These are phyloP conservation scores for Cyberlindnera veronae DNA, from an alignment of 805 yeast genomes.

Conservation along the genomic window DNA sequence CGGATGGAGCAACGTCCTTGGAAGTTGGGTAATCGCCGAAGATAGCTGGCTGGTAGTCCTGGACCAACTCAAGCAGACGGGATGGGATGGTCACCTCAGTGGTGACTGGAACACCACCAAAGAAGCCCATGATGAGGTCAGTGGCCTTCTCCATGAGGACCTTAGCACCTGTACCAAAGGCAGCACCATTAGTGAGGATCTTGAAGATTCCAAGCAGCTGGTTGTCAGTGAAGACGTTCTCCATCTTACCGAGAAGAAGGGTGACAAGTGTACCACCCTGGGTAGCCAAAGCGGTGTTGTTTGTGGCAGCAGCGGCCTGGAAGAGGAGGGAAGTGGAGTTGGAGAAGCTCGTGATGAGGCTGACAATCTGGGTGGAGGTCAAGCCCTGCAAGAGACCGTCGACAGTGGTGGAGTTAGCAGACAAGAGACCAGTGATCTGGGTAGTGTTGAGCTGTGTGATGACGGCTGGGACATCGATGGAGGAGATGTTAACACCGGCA, in stretches of 20 bases:
- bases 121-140: constrained; percentile 19
- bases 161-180: constrained; percentile 27
- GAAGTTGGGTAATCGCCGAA: constrained; percentile 61
- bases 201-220: constrained; percentile 26
- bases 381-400: constrained; percentile 19
- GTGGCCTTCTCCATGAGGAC: constrained; percentile 19
- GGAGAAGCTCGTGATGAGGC: constrained; percentile 20
- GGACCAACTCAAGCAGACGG: constrained; percentile 18
- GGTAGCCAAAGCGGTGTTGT: constrained; percentile 7
- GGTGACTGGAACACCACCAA: constrained; percentile 10
- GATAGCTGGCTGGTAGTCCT: constrained; percentile 41
- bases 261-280: constrained; percentile 18
- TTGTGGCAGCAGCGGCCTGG: constrained; percentile 14
- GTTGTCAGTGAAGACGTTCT: constrained; percentile 20
- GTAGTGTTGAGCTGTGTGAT: constrained; percentile 22
- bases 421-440: constrained; percentile 25
- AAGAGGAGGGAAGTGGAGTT: constrained; percentile 23
- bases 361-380: constrained; percentile 19
- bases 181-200: constrained; percentile 25
- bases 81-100: constrained; percentile 7
- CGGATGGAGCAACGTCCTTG: constrained; percentile 57
- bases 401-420: constrained; percentile 22
- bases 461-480: constrained; percentile 64
- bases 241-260: constrained; percentile 17
- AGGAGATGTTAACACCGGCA: constrained; percentile 54